Percentiles rank a stretch among this genome's conserved stretches.
These are phyloP conservation scores for Acanthamoeba royreba DNA, from an alignment of 208 protist species.

Conservation along the genomic window DNA sequence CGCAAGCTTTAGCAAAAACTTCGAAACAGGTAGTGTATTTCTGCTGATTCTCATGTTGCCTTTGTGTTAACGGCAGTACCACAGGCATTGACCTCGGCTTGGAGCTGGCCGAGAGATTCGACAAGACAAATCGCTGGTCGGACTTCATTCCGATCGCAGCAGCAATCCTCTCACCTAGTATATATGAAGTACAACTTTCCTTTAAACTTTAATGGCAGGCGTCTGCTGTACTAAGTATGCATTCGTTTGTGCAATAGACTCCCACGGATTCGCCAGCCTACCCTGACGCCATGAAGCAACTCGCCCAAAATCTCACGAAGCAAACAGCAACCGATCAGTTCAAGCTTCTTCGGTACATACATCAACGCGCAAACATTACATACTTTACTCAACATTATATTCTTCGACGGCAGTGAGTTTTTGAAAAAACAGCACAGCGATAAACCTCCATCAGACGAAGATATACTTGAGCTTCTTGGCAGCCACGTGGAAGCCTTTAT, in stretches of 20 bases:
- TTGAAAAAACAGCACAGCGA: not conserved
- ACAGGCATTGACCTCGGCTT: not conserved
- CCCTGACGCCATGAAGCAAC: not conserved
- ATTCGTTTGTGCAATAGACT: not conserved
- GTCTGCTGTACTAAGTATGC: too few species aligned
- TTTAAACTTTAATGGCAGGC: too few species aligned
- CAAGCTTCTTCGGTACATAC: not conserved
- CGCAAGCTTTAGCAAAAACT: not conserved
- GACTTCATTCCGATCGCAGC: not conserved
- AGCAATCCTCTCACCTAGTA: not conserved
- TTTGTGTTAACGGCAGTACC: not conserved
- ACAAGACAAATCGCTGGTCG: not conserved
- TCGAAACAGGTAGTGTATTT: not conserved
- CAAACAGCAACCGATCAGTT: not conserved
- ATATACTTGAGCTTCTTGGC: not conserved
- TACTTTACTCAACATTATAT: too few species aligned
- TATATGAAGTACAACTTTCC: not conserved
- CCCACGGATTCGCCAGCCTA: not conserved
- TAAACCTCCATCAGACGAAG: not conserved
- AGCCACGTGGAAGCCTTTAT: not conserved
- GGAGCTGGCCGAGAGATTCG: not conserved
- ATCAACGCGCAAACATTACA: not conserved
- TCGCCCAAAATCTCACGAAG: not conserved
- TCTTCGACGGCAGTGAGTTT: not conserved
- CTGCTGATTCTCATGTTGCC: not conserved